These are phyloP conservation scores for Fusarium sp. DNA, from an alignment of 2,329 filamentous ascomycete species.

Conservation along the genomic window DNA sequence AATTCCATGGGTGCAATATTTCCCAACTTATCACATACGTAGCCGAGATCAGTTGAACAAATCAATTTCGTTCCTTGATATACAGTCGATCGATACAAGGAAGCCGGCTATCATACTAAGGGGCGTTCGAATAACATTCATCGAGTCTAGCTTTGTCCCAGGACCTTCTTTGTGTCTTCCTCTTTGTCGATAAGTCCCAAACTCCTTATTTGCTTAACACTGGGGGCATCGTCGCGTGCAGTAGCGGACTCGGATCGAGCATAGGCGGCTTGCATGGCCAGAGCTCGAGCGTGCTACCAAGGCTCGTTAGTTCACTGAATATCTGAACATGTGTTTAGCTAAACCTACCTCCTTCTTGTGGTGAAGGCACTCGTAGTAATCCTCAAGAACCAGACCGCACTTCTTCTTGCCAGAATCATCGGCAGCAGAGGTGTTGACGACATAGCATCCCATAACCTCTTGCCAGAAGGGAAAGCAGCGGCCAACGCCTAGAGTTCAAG, in stretches of 20 bases:
- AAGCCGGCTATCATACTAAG: conserved; percentile 9
- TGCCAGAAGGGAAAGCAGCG: conserved; percentile 99
- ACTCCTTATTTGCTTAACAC: conserved; percentile 86
- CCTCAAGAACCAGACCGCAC: conserved; percentile 86
- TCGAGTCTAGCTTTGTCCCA: conserved; percentile 53
- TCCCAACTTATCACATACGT: background rate
- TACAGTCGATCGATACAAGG: conserved; percentile 30
- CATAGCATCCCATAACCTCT: conserved; percentile 97
- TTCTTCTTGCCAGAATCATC: conserved; percentile 87
- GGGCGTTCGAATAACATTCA: conserved; percentile 16
- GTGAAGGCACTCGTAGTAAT: conserved; percentile 99
- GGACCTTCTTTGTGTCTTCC: conserved; percentile 77
- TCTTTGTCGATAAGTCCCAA: conserved; percentile 86
- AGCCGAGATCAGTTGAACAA: conserved; percentile 20
- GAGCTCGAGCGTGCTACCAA: conserved; percentile 79
- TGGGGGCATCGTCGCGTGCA: conserved; percentile 83
- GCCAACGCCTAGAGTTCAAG: conserved; percentile 62
- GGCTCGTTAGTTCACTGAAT: conserved; percentile 27
- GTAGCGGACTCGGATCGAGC: conserved; percentile 81
- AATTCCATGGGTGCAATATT: background rate
- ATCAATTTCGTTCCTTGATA: conserved; percentile 41
- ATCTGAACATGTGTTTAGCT: background rate
- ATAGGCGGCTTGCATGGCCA: conserved; percentile 85
- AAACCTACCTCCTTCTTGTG: conserved; percentile 94
- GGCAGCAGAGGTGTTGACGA: conserved; percentile 87